Evolutionary conservation across 495 filamentous ascomycete genomes (phyloP).

Genomic region (Delitschia confertaspora): DNA sequence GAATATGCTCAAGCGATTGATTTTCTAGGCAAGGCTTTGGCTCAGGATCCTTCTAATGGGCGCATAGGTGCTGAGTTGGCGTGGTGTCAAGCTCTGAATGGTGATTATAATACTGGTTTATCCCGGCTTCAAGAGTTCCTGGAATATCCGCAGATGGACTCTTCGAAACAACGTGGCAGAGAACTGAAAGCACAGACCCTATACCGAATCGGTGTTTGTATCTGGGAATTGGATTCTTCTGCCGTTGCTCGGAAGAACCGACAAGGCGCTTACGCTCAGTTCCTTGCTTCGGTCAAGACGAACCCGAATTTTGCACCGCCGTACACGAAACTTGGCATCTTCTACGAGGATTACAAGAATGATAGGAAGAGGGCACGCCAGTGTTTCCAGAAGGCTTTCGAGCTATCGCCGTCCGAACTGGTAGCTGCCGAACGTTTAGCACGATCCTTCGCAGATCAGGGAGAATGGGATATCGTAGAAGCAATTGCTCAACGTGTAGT

Average conservation of each 20-base stretch:
- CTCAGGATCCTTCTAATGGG: constrained; percentile 60
- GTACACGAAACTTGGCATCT: constrained; percentile 92
- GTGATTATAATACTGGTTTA: constrained; percentile 56
- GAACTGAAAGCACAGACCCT: constrained; percentile 73
- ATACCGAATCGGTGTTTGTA: constrained; percentile 79
- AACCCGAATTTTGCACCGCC: constrained; percentile 87
- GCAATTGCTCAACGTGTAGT: constrained; percentile 82
- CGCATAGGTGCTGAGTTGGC: constrained; percentile 73
- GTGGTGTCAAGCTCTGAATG: constrained; percentile 82
- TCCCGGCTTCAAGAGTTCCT: constrained; percentile 63
- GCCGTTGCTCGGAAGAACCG: constrained; percentile 64
- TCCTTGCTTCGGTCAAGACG: constrained; percentile 72
- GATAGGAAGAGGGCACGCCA: constrained; percentile 75
- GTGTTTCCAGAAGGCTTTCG: constrained; percentile 96
- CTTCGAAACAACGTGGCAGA: constrained; percentile 48
- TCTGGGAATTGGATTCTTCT: constrained; percentile 75
- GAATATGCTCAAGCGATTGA: constrained; percentile 69
- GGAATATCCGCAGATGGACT: constrained; percentile 41
- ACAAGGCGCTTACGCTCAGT: constrained; percentile 68
- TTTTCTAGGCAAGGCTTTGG: constrained; percentile 65
- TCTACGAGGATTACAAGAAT: constrained; percentile 80
- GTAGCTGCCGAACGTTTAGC: constrained; percentile 83
- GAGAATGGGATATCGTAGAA: constrained; percentile 95
- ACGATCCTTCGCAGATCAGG: constrained; percentile 70
- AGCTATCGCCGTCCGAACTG: constrained; percentile 80